Evolutionary conservation across 768 basidiomycete species (phyloP), one percentile per base, ranked within the genome.

Genomic region (Tulasnella sp.): DNA sequence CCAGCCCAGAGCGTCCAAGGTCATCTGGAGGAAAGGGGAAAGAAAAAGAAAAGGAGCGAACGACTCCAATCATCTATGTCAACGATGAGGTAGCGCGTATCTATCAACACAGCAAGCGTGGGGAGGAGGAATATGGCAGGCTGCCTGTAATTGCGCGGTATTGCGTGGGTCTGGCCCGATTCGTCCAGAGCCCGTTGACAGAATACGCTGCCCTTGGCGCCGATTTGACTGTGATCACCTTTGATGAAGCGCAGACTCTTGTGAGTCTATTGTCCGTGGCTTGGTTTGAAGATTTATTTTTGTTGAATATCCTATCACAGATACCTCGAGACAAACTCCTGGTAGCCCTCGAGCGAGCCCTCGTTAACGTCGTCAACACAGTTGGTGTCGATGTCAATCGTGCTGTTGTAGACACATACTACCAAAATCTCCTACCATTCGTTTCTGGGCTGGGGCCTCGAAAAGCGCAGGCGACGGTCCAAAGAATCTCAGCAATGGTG

Each of bases 331-430:
- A 96, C 65, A 96, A 94, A 68, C 73, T 97, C 12, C 70, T 91
- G 49, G 70, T 76, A 4, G 81, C 84, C 0, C 80, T 96, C 42
- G 96, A 99, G 69, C 83, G 89, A 42, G 84, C 81, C 25, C 73
- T 99, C 38, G 89, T 96, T 59, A 93, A 97, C 69, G 76, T 89
- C 25, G 85, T 88, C 59, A 97, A 93, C 71, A 83, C 82, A 67
- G 84, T 93, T 62, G 96, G 96, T 29, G 92, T 98, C 46, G 93
- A 98, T 69, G 87, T 99, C 74, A 98, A 99, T 69, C 85, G 86
- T 29, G 89, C 91, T 31, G 84, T 92, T 17, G 82, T 82, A 1
- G 91, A 97, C 69, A 65, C 82, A 2, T 96, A 98, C 70, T 92
- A 96, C 67, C 85, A 88, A 64, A 78, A 84, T 53, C 77, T 97